phyloP scores from a whole-genome alignment of 202 grass and related monocot genomes.

The Panicum hallii region DNA sequence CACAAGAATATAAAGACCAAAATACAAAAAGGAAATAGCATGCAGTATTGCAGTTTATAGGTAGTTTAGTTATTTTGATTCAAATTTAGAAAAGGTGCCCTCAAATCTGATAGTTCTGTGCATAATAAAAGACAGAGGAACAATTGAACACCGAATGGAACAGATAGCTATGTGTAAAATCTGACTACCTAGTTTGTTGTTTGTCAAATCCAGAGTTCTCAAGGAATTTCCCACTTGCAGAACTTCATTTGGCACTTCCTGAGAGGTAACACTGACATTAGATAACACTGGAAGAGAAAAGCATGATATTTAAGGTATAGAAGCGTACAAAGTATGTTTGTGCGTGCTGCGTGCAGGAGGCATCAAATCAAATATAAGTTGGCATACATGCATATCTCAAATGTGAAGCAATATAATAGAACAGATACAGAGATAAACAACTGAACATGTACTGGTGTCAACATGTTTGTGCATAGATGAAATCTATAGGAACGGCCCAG shows the following conservation, averaged over 20 bases:
- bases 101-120: background rate
- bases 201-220: slow-evolving; percentile 94
- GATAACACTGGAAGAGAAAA: slow-evolving; percentile 25
- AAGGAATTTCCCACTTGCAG: slow-evolving; percentile 79
- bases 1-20: slow-evolving; percentile 27
- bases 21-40: background rate
- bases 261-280: slow-evolving; percentile 44
- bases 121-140: background rate
- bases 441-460: background rate
- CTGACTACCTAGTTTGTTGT: slow-evolving; percentile 90
- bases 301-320: background rate
- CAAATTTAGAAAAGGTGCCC: background rate
- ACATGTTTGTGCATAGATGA: background rate
- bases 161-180: slow-evolving; percentile 8
- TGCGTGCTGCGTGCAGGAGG: background rate
- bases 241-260: slow-evolving; percentile 91
- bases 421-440: slow-evolving; percentile 15
- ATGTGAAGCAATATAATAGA: slow-evolving; percentile 11
- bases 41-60: background rate
- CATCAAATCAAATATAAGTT: slow-evolving; percentile 26
- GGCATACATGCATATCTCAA: background rate
- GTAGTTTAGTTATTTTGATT: background rate
- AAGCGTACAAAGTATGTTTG: background rate
- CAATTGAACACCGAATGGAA: slow-evolving; percentile 19
- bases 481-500: background rate